Conservation (phyloP, 495 filamentous ascomycete genomes). For the Aspergillus egyptiacus region DNA sequence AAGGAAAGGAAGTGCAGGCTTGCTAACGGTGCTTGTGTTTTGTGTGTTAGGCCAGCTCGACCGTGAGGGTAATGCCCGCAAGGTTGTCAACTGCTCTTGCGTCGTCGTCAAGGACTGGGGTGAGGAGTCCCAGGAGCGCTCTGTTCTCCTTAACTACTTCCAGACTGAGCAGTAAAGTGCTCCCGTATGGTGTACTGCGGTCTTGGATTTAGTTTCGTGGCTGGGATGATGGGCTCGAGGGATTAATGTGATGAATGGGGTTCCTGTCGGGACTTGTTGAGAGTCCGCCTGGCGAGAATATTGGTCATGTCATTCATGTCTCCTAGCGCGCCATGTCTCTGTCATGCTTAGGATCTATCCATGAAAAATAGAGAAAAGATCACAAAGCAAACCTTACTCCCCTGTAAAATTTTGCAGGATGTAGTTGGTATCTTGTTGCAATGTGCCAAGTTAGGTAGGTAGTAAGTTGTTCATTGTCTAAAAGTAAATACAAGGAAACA, state of each 20-base stretch:
- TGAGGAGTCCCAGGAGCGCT: constrained; percentile 97
- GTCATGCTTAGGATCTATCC: background rate
- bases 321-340: background rate
- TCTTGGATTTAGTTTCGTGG: background rate
- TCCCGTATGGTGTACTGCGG: background rate
- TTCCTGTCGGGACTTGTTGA: background rate
- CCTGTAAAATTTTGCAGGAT: no score
- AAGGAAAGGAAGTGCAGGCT: no score
- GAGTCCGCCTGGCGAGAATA: background rate
- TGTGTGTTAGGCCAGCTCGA: constrained; percentile 76
- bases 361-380: background rate
- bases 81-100: constrained; percentile 99
- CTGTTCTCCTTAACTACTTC: constrained; percentile 99
- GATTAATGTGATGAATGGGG: background rate
- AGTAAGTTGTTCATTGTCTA: background rate
- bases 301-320: background rate
- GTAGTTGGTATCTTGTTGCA: background rate
- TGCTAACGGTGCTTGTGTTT: no score
- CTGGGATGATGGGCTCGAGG: background rate
- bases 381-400: no score
- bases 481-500: background rate
- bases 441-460: no score
- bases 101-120: constrained; percentile 99
- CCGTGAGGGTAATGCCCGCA: constrained; percentile 97
- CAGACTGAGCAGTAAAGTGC: constrained; percentile 69